Base-by-base conservation (phyloP, 2,329 filamentous ascomycete species). In the Hymenoscyphus fructigenus region DNA sequence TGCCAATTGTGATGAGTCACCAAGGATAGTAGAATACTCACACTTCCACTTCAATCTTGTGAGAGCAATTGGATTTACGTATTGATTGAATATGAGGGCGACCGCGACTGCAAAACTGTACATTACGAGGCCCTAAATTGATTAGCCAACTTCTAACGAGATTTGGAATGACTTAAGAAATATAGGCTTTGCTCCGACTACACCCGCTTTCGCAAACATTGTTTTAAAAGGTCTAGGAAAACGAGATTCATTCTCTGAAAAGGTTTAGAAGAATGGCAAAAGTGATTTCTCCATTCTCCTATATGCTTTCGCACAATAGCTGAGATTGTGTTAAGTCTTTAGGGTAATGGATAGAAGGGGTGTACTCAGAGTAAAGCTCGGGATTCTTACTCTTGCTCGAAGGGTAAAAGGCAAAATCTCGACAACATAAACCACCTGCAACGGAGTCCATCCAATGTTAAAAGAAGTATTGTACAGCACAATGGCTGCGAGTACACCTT, bases 401-500 rank as follows among this genome's bases (percentile, higher is more conserved):
- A 79, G 67, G 10, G 70, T 71, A 62, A 78, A 79, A 2, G 78
- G 76, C 56, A 77, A 73, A 55, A 80, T 78, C 61, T 80, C 78
- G 12, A 75, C 75, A 15, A 64, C 50, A 62, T 65, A 67, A 9
- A 57, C 34, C 4, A 63, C 64, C 4, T 65, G 60, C 14, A 61
- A 60, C 5, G 44, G 74, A 66, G 63, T 74, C 75, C 59, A 73
- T 66, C 10, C 69, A 12, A 58, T 63, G 34, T 55, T 53, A 41
- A 53, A 61, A 12, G 36, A 59, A 7, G 47, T 55, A 59, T 82
- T 81, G 68, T 86, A 88, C 23, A 86, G 74, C 81, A 85, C 87
- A 67, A 87, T 80, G 68, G 86, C 85, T 20, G 82, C 81, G 36
- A 88, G 79, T 70, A 86, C 84, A 1, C 80, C 80, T 68, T 82